Evolutionary conservation across 768 basidiomycete genomes (phyloP).

Genomic region (Heimioporus sp.): DNA sequence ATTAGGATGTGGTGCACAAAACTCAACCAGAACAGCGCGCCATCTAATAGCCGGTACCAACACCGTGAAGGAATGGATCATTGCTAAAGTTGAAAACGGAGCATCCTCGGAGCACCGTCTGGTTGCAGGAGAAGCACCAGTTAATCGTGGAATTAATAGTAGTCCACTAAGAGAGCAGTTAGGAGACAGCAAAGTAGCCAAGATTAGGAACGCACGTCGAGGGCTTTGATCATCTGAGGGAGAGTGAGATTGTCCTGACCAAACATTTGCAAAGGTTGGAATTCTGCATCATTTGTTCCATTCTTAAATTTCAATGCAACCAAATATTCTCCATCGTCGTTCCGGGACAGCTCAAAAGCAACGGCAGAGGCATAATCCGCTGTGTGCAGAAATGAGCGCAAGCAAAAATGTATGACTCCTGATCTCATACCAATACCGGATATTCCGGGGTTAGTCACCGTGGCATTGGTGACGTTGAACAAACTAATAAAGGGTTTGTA

Average conservation of each 20-base stretch:
- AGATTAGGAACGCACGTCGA: constrained; percentile 15
- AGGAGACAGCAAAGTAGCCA: background rate
- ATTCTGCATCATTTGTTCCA: constrained; percentile 54
- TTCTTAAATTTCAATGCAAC: constrained; percentile 85
- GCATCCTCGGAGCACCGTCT: constrained; percentile 30
- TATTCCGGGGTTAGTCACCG: constrained; percentile 55
- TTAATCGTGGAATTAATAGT: constrained; percentile 31
- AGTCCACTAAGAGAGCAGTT: constrained; percentile 13
- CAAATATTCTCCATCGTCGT: constrained; percentile 62
- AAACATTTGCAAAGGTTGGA: constrained; percentile 67
- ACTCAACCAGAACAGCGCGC: too few species aligned
- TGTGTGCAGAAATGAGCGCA: constrained; percentile 25
- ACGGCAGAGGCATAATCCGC: constrained; percentile 72
- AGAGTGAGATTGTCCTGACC: constrained; percentile 34
- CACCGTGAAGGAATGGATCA: constrained; percentile 24
- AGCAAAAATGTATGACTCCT: background rate
- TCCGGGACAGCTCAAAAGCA: constrained; percentile 65
- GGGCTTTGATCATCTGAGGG: constrained; percentile 11
- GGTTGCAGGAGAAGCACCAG: constrained; percentile 35
- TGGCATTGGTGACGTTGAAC: constrained; percentile 72
- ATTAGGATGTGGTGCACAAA: too few species aligned
- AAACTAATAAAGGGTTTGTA: constrained; percentile 90
- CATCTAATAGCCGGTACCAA: constrained; percentile 29
- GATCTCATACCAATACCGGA: constrained; percentile 58
- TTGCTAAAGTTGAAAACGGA: constrained; percentile 29